These are phyloP conservation scores for Craterostigma plantagineum DNA, from an alignment of 257 asterid species.

Conservation along the genomic window DNA sequence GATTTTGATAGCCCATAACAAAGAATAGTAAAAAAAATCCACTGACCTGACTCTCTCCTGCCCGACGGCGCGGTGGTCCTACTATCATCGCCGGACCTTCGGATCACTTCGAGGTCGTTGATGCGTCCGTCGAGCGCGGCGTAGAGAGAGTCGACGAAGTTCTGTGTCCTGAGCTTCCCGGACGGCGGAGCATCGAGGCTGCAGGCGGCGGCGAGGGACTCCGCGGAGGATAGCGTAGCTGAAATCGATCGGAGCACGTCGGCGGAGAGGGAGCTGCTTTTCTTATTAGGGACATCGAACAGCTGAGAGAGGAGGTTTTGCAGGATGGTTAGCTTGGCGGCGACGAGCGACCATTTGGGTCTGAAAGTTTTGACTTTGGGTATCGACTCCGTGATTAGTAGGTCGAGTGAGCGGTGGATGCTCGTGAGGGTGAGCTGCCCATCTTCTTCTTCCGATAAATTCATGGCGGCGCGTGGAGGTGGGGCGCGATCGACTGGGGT, in stretches of 20 bases:
- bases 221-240: slow-evolving; percentile 30
- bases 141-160: slow-evolving; percentile 43
- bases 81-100: slow-evolving; percentile 27
- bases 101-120: slow-evolving; percentile 47
- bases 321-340: slow-evolving; percentile 39
- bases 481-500: neutral
- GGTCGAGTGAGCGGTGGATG: slow-evolving; percentile 15
- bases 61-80: slow-evolving; percentile 11
- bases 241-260: slow-evolving; percentile 44
- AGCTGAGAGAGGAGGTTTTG: slow-evolving; percentile 33
- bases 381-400: slow-evolving; percentile 27
- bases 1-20: too few species aligned
- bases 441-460: slow-evolving; percentile 12
- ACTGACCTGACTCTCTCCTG: slow-evolving; percentile 20
- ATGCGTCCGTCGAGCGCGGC: slow-evolving; percentile 45
- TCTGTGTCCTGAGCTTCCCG: slow-evolving; percentile 81
- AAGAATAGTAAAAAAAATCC: too few species aligned
- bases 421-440: slow-evolving; percentile 9
- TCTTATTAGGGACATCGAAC: slow-evolving; percentile 10
- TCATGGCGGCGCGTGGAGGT: slow-evolving; percentile 22
- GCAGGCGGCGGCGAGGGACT: slow-evolving; percentile 34
- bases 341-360: slow-evolving; percentile 56
- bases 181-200: slow-evolving; percentile 20
- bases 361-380: slow-evolving; percentile 38
- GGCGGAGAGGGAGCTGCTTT: slow-evolving; percentile 21